These are phyloP conservation scores for Debaryomycetaceae sp. DNA, from an alignment of 1,139 yeast genomes.

Conservation along the genomic window DNA sequence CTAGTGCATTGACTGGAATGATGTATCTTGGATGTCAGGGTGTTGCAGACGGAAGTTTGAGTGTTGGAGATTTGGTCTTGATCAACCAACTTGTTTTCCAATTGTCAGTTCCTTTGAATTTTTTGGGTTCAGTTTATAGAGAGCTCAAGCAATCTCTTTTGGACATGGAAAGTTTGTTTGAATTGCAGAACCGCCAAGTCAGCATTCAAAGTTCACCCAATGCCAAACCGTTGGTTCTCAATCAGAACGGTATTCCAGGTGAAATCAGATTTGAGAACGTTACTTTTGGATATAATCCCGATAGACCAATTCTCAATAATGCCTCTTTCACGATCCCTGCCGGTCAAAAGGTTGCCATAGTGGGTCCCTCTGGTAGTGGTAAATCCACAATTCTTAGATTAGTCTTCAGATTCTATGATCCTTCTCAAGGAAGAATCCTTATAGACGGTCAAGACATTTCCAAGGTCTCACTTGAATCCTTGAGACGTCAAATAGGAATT, in stretches of 20 bases:
- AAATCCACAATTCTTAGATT: constrained; percentile 85
- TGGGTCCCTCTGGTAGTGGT: constrained; percentile 95
- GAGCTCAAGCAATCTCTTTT: constrained; percentile 88
- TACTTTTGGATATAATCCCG: constrained; percentile 87
- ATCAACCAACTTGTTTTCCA: constrained; percentile 96
- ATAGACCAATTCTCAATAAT: constrained; percentile 77
- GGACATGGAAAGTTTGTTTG: constrained; percentile 90
- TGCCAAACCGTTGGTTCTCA: constrained; percentile 57
- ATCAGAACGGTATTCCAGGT: constrained; percentile 43
- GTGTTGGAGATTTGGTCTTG: constrained; percentile 95
- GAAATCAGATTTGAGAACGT: constrained; percentile 89
- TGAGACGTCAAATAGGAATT: constrained; percentile 76
- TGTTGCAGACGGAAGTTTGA: constrained; percentile 72
- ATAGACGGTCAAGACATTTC: constrained; percentile 90
- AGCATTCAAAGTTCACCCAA: constrained; percentile 57
- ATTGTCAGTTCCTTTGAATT: constrained; percentile 88
- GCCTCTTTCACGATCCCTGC: constrained; percentile 86
- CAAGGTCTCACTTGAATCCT: constrained; percentile 69
- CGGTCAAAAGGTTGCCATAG: constrained; percentile 87
- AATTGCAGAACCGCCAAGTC: constrained; percentile 72
- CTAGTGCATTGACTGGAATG: constrained; percentile 90
- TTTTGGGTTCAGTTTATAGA: constrained; percentile 90
- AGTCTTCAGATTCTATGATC: constrained; percentile 88
- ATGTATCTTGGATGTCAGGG: constrained; percentile 99
- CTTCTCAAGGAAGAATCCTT: constrained; percentile 68